Evolutionary conservation across 306 rosid genomes (phyloP).

Genomic region (Myrica gale): DNA sequence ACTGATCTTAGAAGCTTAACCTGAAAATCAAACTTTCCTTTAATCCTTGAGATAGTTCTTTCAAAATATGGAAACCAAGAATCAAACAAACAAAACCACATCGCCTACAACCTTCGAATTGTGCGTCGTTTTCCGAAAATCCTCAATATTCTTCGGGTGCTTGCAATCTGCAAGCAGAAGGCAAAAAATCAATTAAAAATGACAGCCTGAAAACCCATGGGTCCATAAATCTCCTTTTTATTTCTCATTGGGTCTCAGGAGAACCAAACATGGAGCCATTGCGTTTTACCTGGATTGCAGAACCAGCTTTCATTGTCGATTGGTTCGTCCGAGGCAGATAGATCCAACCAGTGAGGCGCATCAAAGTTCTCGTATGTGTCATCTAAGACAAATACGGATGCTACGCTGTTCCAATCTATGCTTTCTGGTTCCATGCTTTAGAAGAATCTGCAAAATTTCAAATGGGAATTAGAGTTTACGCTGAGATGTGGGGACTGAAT

Average conservation of each 20-base stretch:
- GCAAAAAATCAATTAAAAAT: neutral
- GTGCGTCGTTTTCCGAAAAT: slow-evolving; percentile 30
- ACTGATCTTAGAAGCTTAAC: slow-evolving; percentile 40
- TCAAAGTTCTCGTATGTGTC: slow-evolving; percentile 41
- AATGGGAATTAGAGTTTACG: neutral
- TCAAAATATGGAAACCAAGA: neutral
- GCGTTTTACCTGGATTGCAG: slow-evolving; percentile 39
- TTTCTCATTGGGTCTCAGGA: neutral
- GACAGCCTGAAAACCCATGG: neutral
- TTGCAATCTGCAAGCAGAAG: slow-evolving; percentile 38
- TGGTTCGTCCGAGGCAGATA: slow-evolving; percentile 32
- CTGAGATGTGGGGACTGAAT: neutral
- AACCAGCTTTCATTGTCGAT: slow-evolving; percentile 47
- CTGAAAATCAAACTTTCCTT: slow-evolving; percentile 22
- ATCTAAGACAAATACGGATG: slow-evolving; percentile 37
- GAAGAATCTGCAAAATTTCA: slow-evolving; percentile 7
- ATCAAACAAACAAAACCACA: neutral
- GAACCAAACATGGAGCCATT: neutral
- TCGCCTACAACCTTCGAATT: slow-evolving; percentile 35
- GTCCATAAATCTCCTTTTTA: neutral
- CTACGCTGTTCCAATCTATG: slow-evolving; percentile 52
- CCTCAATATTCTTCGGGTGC: slow-evolving; percentile 41
- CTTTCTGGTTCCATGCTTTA: slow-evolving; percentile 48
- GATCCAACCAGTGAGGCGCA: slow-evolving; percentile 55
- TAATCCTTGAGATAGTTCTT: neutral